A percentile compares a stretch with the other conserved stretches of the same genome.
phyloP scores from a whole-genome alignment of 2,329 filamentous ascomycete genomes.

The Lachnellula cervina region DNA sequence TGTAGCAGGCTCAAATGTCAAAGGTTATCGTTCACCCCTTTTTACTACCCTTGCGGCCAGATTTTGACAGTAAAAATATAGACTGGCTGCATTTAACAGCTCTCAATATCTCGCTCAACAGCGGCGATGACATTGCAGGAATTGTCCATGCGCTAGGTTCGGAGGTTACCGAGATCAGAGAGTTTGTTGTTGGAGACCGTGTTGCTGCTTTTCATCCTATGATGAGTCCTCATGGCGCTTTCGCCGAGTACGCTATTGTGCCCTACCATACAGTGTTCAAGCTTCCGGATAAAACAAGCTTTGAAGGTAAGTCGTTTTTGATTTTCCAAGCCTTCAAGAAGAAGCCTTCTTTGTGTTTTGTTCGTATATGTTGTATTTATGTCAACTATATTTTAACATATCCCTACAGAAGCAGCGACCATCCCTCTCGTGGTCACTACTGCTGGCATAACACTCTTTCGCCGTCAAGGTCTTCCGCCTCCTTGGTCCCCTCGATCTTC shows the following conservation, averaged over 20 bases:
- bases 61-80: neutral
- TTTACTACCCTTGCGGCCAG: neutral
- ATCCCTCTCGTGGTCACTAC: constrained; percentile 39
- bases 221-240: constrained; percentile 44
- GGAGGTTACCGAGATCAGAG: constrained; percentile 35
- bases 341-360: no score
- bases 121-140: constrained; percentile 26
- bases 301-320: constrained; percentile 36
- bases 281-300: constrained; percentile 13
- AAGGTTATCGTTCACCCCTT: constrained; percentile 6
- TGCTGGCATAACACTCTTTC: constrained; percentile 34
- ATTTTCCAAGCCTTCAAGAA: neutral
- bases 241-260: constrained; percentile 55
- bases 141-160: constrained; percentile 45
- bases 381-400: constrained; percentile 11
- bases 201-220: constrained; percentile 48
- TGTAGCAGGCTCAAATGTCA: constrained; percentile 23
- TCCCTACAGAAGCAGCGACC: constrained; percentile 42
- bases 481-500: constrained; percentile 27
- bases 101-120: constrained; percentile 7
- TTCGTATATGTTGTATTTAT: no score
- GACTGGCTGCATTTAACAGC: constrained; percentile 8
- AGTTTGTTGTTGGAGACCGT: constrained; percentile 38
- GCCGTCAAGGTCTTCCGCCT: constrained; percentile 32
- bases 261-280: constrained; percentile 48